These are phyloP conservation scores for Talinum fruticosum DNA, from an alignment of 148 eudicot genomes.

Conservation along the genomic window DNA sequence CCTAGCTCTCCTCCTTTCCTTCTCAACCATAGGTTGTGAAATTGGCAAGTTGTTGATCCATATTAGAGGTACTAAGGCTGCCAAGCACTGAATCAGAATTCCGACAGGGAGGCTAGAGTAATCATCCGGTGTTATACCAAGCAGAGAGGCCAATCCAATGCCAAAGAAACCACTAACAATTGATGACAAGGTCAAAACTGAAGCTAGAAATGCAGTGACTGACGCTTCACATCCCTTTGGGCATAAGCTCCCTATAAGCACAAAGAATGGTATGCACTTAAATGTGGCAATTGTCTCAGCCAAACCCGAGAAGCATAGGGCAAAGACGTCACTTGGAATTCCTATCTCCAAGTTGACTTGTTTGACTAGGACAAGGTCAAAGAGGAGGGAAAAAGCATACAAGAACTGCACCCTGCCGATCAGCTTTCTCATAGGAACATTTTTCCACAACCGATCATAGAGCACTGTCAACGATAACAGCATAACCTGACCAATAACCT, in stretches of 20 bases:
- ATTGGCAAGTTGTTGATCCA: conserved; percentile 55
- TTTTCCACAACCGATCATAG: conserved; percentile 59
- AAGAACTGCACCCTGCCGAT: conserved; percentile 44
- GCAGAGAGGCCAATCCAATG: conserved; percentile 63
- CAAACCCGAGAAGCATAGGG: conserved; percentile 74
- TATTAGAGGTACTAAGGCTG: conserved; percentile 64
- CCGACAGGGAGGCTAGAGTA: conserved; percentile 66
- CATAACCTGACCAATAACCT: conserved; percentile 66
- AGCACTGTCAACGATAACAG: conserved; percentile 54
- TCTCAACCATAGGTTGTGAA: conserved; percentile 31
- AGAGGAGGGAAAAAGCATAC: conserved; percentile 71
- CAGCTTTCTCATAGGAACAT: conserved; percentile 55
- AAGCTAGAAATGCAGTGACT: conserved; percentile 76
- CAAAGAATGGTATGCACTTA: conserved; percentile 72
- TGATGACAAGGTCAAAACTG: conserved; percentile 71
- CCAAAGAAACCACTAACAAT: conserved; percentile 76
- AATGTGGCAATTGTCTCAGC: conserved; percentile 75
- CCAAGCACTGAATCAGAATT: conserved; percentile 58
- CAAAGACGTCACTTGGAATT: conserved; percentile 60
- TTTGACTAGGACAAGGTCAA: conserved; percentile 67
- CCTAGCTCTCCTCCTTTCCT: conserved; percentile 45
- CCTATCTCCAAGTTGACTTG: conserved; percentile 57
- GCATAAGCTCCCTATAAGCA: conserved; percentile 82
- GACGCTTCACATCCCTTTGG: conserved; percentile 92
- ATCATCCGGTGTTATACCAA: conserved; percentile 59